Percentiles rank a stretch among this genome's conserved stretches.
These are phyloP conservation scores for Martiniozyma abietophila DNA, from an alignment of 805 yeast genomes.

Conservation along the genomic window DNA sequence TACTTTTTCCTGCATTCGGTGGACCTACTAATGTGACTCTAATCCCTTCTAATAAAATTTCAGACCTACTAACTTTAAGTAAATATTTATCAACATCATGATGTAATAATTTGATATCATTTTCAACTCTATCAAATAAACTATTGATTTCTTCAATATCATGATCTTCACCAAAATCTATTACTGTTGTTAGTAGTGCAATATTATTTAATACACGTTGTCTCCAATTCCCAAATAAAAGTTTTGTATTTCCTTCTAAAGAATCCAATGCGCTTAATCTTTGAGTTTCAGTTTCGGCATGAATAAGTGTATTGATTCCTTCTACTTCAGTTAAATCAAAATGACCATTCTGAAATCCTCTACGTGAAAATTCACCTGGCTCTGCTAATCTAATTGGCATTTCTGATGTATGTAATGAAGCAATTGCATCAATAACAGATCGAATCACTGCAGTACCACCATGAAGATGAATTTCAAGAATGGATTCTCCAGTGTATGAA, in stretches of 20 bases:
- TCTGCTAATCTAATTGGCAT: slow-evolving; percentile 68
- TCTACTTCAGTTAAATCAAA: slow-evolving; percentile 86
- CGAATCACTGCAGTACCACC: slow-evolving; percentile 85
- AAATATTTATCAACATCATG: slow-evolving; percentile 37
- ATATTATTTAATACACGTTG: slow-evolving; percentile 49
- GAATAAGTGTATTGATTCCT: slow-evolving; percentile 79
- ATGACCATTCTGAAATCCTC: slow-evolving; percentile 79
- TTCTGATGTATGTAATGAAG: slow-evolving; percentile 37
- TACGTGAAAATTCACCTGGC: slow-evolving; percentile 82
- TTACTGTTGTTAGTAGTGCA: slow-evolving; percentile 76
- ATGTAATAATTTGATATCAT: slow-evolving; percentile 33
- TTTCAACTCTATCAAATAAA: slow-evolving; percentile 42
- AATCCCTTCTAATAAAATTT: slow-evolving; percentile 63
- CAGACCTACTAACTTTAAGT: slow-evolving; percentile 43
- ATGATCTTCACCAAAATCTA: slow-evolving; percentile 93
- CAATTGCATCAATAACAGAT: slow-evolving; percentile 58
- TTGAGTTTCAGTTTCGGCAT: slow-evolving; percentile 90
- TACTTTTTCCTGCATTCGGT: slow-evolving; percentile 95
- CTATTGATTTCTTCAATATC: slow-evolving; percentile 58
- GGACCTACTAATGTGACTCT: slow-evolving; percentile 72
- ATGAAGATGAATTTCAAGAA: slow-evolving; percentile 83
- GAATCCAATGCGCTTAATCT: slow-evolving; percentile 65
- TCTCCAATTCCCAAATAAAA: slow-evolving; percentile 59
- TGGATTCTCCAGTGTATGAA: slow-evolving; percentile 89
- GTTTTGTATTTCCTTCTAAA: slow-evolving; percentile 58